phyloP scores from a whole-genome alignment of 345 rosid species.

The Boechera stricta region DNA sequence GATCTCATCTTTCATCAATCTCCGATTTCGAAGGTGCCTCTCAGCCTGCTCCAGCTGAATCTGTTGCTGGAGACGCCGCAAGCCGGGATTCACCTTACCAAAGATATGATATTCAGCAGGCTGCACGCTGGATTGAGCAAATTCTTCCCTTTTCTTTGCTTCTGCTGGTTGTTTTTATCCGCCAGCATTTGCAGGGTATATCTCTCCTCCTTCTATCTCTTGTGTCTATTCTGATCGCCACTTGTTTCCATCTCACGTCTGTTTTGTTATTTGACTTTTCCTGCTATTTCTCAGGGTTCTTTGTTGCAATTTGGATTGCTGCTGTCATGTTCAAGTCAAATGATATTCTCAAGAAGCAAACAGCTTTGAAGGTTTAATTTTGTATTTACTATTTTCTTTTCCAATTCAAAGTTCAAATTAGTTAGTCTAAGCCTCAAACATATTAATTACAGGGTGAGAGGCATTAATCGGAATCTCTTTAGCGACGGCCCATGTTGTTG shows the following conservation, averaged over 20 bases:
- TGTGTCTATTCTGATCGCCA: background rate
- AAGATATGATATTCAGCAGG: slow-evolving; percentile 99
- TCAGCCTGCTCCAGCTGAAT: slow-evolving; percentile 55
- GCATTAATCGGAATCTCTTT: slow-evolving; percentile 72
- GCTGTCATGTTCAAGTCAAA: slow-evolving; percentile 98
- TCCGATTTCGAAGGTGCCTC: slow-evolving; percentile 46
- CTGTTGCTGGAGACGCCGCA: slow-evolving; percentile 60
- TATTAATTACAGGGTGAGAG: slow-evolving; percentile 89
- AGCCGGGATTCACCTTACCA: slow-evolving; percentile 88
- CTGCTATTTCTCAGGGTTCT: slow-evolving; percentile 72
- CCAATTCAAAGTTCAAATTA: background rate
- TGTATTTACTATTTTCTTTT: background rate
- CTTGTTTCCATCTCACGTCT: background rate
- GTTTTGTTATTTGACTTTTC: slow-evolving; percentile 31
- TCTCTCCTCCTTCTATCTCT: background rate
- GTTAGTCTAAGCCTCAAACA: slow-evolving; percentile 34
- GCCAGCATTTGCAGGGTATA: slow-evolving; percentile 98
- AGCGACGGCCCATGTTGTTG: slow-evolving; percentile 69
- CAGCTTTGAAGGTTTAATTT: slow-evolving; percentile 81
- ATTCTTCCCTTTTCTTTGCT: slow-evolving; percentile 96
- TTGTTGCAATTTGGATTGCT: slow-evolving; percentile 96
- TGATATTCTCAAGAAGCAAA: slow-evolving; percentile 92
- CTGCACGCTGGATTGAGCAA: slow-evolving; percentile 99
- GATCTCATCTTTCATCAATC: too few relatives aligned
- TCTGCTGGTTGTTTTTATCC: slow-evolving; percentile 94